Conservation (phyloP, 129 eudicot species). For the Arctium lappa region DNA sequence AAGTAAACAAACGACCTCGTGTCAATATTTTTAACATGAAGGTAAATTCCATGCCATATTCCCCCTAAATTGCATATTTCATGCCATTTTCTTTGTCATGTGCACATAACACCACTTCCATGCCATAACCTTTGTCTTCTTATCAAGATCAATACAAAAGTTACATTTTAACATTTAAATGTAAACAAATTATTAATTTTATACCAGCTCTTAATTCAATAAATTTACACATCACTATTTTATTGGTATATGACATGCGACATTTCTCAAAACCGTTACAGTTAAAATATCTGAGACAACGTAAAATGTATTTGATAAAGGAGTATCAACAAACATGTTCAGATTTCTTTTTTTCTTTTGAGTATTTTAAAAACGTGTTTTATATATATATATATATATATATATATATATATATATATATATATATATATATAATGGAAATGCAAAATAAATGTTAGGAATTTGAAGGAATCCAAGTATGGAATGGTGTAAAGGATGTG, state of each 20-base stretch:
- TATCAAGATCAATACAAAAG: not conserved
- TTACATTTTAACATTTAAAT: not conserved
- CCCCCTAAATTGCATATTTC: constrained; percentile 15
- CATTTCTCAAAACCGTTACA: no score
- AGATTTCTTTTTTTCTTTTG: no score
- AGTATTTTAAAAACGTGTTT: not conserved
- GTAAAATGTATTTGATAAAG: not conserved
- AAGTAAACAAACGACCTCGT: not conserved
- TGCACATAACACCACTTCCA: constrained; percentile 10
- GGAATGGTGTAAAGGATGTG: not conserved
- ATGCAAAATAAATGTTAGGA: not conserved
- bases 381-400: not conserved
- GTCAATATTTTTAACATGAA: constrained; percentile 4
- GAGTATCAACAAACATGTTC: not conserved
- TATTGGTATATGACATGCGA: not conserved
- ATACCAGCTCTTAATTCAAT: no score
- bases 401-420: not conserved
- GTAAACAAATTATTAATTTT: no score
- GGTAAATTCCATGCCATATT: constrained; percentile 24
- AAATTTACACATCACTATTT: not conserved
- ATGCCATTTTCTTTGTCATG: constrained; percentile 17
- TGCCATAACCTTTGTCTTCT: not conserved
- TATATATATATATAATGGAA: not conserved
- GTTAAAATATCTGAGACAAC: not conserved
- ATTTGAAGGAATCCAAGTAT: not conserved